Conservation (phyloP, 2,329 filamentous ascomycete genomes). For the Didymella exigua region DNA sequence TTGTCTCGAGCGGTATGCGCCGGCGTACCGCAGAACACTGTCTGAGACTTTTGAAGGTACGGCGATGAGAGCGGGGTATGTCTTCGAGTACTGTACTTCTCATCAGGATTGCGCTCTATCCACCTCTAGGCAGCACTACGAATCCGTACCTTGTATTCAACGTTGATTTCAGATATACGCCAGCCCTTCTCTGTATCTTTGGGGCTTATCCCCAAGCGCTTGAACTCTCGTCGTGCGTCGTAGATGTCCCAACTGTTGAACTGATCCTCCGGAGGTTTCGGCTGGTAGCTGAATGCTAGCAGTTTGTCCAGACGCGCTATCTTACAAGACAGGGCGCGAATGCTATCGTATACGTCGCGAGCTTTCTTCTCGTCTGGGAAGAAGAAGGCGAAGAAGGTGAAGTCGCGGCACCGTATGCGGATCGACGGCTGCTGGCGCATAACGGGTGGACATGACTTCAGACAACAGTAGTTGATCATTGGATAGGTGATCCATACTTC, state of each 20-base stretch:
- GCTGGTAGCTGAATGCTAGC: conserved; percentile 85
- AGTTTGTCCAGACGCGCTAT: conserved; percentile 84
- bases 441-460: conserved; percentile 72
- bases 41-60: conserved; percentile 94
- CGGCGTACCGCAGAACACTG: conserved; percentile 92
- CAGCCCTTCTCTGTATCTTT: conserved; percentile 81
- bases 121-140: neutral
- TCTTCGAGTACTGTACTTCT: conserved; percentile 73
- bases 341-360: conserved; percentile 84
- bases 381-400: conserved; percentile 90
- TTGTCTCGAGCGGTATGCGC: conserved; percentile 83
- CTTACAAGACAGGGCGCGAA: conserved; percentile 80
- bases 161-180: conserved; percentile 89
- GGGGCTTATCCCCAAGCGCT: conserved; percentile 82
- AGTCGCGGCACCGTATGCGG: conserved; percentile 87
- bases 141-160: conserved; percentile 70
- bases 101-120: conserved; percentile 17
- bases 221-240: conserved; percentile 83
- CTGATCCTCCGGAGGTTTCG: conserved; percentile 72
- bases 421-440: conserved; percentile 79
- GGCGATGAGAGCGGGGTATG: conserved; percentile 83
- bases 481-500: conserved; percentile 96
- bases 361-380: conserved; percentile 76
- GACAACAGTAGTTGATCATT: conserved; percentile 80
- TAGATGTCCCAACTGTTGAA: conserved; percentile 85